Percentiles rank a stretch among this genome's conserved stretches.
Conservation (phyloP, 1,284 basidiomycete species). For the Leccinum proliferum region DNA sequence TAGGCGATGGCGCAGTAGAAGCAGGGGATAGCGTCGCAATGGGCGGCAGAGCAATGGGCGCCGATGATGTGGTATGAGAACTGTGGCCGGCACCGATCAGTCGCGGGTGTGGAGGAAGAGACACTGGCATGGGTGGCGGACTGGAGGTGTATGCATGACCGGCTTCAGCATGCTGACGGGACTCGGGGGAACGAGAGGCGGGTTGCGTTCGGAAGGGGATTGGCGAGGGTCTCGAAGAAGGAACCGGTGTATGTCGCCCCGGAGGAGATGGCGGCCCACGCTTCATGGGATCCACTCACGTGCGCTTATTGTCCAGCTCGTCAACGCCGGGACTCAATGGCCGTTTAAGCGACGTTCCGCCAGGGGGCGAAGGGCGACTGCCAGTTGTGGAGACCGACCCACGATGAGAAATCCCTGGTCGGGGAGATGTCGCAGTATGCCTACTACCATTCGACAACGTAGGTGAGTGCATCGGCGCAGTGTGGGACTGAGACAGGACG, state of each 20-base stretch:
- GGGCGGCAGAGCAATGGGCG: slow-evolving; percentile 47
- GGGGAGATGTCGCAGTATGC: slow-evolving; percentile 44
- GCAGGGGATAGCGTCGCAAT: slow-evolving; percentile 61
- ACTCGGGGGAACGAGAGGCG: slow-evolving; percentile 57
- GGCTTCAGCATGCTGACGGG: slow-evolving; percentile 39
- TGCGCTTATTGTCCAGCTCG: slow-evolving; percentile 56
- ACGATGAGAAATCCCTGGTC: slow-evolving; percentile 42
- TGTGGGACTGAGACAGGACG: slow-evolving; percentile 39
- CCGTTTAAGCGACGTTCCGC: slow-evolving; percentile 47
- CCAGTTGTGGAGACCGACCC: slow-evolving; percentile 49
- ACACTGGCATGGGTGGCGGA: slow-evolving; percentile 46
- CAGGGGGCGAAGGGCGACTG: slow-evolving; percentile 47
- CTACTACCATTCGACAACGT: slow-evolving; percentile 48
- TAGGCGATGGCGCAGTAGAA: slow-evolving; percentile 48
- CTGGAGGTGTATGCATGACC: slow-evolving; percentile 43
- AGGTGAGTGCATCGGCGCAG: slow-evolving; percentile 39
- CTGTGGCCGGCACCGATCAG: slow-evolving; percentile 52
- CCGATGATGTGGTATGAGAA: slow-evolving; percentile 25
- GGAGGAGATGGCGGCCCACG: slow-evolving; percentile 48
- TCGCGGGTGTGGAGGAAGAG: slow-evolving; percentile 66
- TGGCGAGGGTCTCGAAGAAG: slow-evolving; percentile 63
- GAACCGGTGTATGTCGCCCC: slow-evolving; percentile 43
- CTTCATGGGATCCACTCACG: slow-evolving; percentile 53
- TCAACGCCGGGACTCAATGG: slow-evolving; percentile 61
- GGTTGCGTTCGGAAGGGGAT: slow-evolving; percentile 70